Base-by-base conservation (phyloP, 2,329 filamentous ascomycete genomes). In the Cladosporium sp. region DNA sequence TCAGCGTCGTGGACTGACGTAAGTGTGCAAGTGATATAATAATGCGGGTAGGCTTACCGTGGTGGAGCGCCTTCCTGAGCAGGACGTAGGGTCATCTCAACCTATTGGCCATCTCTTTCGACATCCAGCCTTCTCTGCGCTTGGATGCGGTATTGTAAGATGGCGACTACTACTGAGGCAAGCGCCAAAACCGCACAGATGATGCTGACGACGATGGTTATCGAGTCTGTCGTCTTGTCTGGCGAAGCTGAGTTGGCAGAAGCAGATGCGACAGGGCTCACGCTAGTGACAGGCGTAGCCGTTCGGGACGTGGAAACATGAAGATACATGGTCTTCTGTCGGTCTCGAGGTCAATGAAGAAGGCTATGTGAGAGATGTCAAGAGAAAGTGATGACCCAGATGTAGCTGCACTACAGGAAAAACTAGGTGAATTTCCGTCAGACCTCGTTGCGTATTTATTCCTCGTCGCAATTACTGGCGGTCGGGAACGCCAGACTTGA, bases 401-500 rank as follows among this genome's bases (percentile, higher is more conserved):
- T n/a, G n/a, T n/a, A n/a, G n/a, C n/a, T n/a, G n/a, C n/a, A n/a
- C n/a, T n/a, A n/a, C n/a, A n/a, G n/a, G n/a, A n/a, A 8, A 46
- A 21, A 46, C 10, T 8, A 21, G n/a, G 21, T 12, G 4, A 2
- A 12, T 5, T 3, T 46, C 40, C 21, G 40, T 4, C 40, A 44
- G 37, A 8, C 37, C 1, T 46, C n/a, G 40, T n/a, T 46, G 5
- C 37, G 16, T 40, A 16, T 37, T 37, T 37, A 37, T 35, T n/a
- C n/a, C n/a, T n/a, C n/a, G n/a, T n/a, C n/a, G n/a, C n/a, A n/a
- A n/a, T n/a, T n/a, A 70, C 65, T 69, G 67, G 71, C 70, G 68
- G 67, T 71, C 69, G 68, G 66, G 65, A 69, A 67, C 61, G 67
- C 64, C 63, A 67, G 31, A 67, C 61, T 70, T 72, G 69, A 73